phyloP scores from a whole-genome alignment of 2,329 filamentous ascomycete species.

The Ceratocystis variospora region DNA sequence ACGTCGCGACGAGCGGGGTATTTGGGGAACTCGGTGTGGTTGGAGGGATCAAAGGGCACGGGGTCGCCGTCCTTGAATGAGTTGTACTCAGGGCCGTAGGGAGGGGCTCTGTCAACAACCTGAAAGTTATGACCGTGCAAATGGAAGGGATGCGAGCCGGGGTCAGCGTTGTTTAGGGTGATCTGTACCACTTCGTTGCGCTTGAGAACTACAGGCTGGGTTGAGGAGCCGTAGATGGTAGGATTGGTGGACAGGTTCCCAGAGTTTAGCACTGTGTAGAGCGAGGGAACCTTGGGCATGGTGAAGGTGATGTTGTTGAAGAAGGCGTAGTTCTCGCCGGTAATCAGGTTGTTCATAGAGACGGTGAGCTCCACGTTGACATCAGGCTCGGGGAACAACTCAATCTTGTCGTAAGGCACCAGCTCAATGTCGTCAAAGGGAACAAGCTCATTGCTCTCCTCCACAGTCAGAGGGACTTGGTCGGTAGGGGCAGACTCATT shows the following conservation, averaged over 20 bases:
- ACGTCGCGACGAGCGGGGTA: conserved; percentile 37
- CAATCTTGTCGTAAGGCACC: conserved; percentile 39
- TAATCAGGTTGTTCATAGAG: conserved; percentile 39
- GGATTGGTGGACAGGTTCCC: conserved; percentile 34
- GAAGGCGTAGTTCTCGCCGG: conserved; percentile 44
- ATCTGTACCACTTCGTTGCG: conserved; percentile 43
- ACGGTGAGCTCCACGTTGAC: conserved; percentile 36
- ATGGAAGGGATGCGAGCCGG: conserved; percentile 48
- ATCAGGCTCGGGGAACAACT: conserved; percentile 36
- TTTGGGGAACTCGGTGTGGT: conserved; percentile 26
- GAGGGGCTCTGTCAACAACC: conserved; percentile 26
- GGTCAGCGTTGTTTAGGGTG: conserved; percentile 45
- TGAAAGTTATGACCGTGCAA: conserved; percentile 50
- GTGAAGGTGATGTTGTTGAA: conserved; percentile 53
- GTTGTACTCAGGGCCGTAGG: conserved; percentile 16
- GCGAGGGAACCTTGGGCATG: conserved; percentile 49
- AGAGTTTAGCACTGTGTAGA: conserved; percentile 52
- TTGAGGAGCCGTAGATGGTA: conserved; percentile 37
- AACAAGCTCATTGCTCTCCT: conserved; percentile 34
- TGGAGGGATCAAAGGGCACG: conserved; percentile 28
- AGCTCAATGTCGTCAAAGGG: conserved; percentile 44
- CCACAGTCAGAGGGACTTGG: conserved; percentile 21
- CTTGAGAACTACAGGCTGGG: conserved; percentile 40
- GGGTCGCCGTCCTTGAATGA: conserved; percentile 21
- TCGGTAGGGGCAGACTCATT: conserved; percentile 22